Base-by-base conservation (phyloP, 306 rosid genomes). In the Vigna mungo region DNA sequence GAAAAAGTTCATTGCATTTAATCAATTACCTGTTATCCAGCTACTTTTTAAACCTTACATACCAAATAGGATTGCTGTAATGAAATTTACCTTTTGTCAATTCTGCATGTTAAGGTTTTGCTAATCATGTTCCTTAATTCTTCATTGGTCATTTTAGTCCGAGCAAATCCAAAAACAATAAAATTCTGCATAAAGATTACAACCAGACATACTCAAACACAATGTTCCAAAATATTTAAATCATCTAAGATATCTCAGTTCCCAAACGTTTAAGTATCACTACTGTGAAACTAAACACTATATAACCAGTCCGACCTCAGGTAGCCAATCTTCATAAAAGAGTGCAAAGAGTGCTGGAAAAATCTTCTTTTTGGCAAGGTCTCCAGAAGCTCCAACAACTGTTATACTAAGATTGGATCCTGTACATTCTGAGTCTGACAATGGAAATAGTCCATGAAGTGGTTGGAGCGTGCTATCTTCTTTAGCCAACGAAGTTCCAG, bases 301-400 rank as follows among this genome's bases (percentile, higher is more conserved):
- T 27, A 30, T 30, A 18, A 54, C 23, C 81, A 79, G 68, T 32
- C 12, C 47, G 66, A 94, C 97, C 97, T 92, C 81, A 18, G 97
- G 98, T 53, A 92, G 85, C 74, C 87, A 94, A 89, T 87, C 96
- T 78, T 94, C 98, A 61, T 94, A 94, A 63, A 81, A 94, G 60
- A 94, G 96, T 48, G 98, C 98, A 79, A 94, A 94, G 67, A 94
- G 97, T 7, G 98, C 98, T 16, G 98, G 97, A 81, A 94, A 94
- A 36, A 94, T 94, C 88, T 94, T 94, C 92, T 94, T 92, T 76
- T 85, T 94, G 27, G 98, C 98, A 71, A 94, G 97, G 87, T 94
- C 98, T 77, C 98, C 98, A 6, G 98, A 94, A 83, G 98, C 98
- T 73, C 98, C 98, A 81, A 94, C 91, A 76, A 94, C 91, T 49